Evolutionary conservation across 2,329 filamentous ascomycete species (phyloP).

Genomic region (Apiospora malaysiana): DNA sequence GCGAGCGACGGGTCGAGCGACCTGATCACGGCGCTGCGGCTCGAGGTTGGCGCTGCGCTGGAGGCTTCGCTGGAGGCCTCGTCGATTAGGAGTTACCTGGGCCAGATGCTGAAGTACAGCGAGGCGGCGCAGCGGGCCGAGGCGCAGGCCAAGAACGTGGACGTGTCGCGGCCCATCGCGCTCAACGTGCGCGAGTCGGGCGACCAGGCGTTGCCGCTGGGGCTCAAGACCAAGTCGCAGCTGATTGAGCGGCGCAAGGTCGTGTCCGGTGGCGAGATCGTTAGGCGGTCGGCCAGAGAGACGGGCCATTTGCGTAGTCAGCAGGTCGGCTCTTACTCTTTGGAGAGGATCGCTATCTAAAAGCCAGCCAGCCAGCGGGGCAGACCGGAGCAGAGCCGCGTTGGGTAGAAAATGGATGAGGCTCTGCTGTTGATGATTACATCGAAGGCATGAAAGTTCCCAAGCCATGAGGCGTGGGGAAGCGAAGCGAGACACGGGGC

Average conservation of each 20-base stretch:
- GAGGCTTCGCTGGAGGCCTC: slow-evolving; percentile 74
- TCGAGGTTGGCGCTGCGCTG: slow-evolving; percentile 73
- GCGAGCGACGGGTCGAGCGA: slow-evolving; percentile 63
- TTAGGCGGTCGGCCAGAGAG: slow-evolving; percentile 73
- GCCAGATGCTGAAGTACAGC: slow-evolving; percentile 70
- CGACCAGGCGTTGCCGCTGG: slow-evolving; percentile 68
- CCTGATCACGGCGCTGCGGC: slow-evolving; percentile 68
- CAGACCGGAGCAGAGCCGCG: not conserved
- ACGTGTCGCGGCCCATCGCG: slow-evolving; percentile 50
- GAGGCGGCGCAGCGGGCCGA: slow-evolving; percentile 42
- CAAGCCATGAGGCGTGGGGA: not conserved
- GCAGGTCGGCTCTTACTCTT: slow-evolving; percentile 80
- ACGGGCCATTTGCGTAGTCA: slow-evolving; percentile 79
- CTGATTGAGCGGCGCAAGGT: slow-evolving; percentile 62
- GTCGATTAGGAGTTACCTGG: slow-evolving; percentile 67
- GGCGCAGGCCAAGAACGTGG: slow-evolving; percentile 33
- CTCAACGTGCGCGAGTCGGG: slow-evolving; percentile 52
- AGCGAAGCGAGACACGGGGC: not conserved
- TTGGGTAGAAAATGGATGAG: not conserved
- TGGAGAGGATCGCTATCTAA: slow-evolving; percentile 76
- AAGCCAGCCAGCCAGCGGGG: not conserved
- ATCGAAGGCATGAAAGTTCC: not conserved
- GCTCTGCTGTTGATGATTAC: not conserved
- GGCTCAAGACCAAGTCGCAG: slow-evolving; percentile 65
- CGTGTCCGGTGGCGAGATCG: slow-evolving; percentile 71